phyloP scores from a whole-genome alignment of 1,284 basidiomycete species.

The Vanrija sp. region DNA sequence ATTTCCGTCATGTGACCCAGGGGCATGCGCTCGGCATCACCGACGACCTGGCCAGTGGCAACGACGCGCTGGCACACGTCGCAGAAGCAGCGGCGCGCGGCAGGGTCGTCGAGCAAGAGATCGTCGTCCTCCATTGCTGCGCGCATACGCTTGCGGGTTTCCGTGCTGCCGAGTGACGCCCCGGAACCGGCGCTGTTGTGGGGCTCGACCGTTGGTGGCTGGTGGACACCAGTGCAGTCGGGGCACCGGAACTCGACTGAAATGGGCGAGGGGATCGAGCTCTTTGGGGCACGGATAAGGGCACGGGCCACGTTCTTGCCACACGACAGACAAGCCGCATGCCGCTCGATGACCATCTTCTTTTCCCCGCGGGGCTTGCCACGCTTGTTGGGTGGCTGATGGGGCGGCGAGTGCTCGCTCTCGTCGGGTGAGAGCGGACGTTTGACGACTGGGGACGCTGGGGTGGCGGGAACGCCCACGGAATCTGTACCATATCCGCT shows the following conservation, averaged over 20 bases:
- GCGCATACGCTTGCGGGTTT: conserved; percentile 42
- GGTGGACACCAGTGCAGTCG: conserved; percentile 26
- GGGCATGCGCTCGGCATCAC: conserved; percentile 26
- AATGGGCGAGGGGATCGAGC: conserved; percentile 34
- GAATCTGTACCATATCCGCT: background rate
- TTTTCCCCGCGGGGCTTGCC: conserved; percentile 35
- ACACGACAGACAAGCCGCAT: conserved; percentile 26
- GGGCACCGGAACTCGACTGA: conserved; percentile 28
- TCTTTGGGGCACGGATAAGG: conserved; percentile 38
- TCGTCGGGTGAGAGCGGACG: conserved; percentile 20
- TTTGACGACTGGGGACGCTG: conserved; percentile 12
- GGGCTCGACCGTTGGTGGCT: conserved; percentile 22
- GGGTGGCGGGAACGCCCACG: background rate
- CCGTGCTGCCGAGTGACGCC: conserved; percentile 29
- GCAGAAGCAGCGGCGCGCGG: conserved; percentile 28
- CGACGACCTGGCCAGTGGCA: conserved; percentile 32
- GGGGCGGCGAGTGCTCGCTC: conserved; percentile 15
- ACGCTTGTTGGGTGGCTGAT: conserved; percentile 23
- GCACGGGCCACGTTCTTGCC: conserved; percentile 28
- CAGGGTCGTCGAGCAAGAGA: conserved; percentile 13
- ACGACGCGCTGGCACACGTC: conserved; percentile 47
- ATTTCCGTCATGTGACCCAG: conserved; percentile 37
- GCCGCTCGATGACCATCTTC: conserved; percentile 37
- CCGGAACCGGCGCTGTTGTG: conserved; percentile 10
- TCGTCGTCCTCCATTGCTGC: conserved; percentile 41